These are phyloP conservation scores for Diospyros lotus DNA, from an alignment of 148 eudicot species.

Conservation along the genomic window DNA sequence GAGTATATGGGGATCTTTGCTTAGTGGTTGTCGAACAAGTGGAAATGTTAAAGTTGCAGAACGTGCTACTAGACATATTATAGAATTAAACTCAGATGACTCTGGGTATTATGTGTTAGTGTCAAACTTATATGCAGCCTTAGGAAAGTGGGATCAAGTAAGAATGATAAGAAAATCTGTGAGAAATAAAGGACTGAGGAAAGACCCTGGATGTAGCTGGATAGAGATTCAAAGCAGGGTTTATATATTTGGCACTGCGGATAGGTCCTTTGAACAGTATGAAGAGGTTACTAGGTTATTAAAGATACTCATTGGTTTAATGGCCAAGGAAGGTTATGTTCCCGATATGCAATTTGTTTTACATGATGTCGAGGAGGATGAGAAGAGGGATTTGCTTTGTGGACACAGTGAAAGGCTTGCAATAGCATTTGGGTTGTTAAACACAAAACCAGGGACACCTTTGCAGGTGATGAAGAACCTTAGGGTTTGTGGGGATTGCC, in stretches of 20 bases:
- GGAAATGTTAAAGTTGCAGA: constrained; percentile 34
- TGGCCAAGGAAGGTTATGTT: constrained; percentile 32
- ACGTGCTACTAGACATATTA: constrained; percentile 30
- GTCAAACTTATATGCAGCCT: constrained; percentile 42
- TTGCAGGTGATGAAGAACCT: constrained; percentile 32
- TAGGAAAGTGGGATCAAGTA: constrained; percentile 45
- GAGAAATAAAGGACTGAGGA: constrained; percentile 33
- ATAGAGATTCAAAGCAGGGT: constrained; percentile 28
- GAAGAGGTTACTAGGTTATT: constrained; percentile 30
- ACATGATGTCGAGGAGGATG: constrained; percentile 37
- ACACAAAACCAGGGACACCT: constrained; percentile 22
- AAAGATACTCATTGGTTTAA: constrained; percentile 14
- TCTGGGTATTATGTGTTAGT: constrained; percentile 43
- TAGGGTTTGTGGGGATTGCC: constrained; percentile 35
- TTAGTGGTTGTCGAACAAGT: constrained; percentile 42
- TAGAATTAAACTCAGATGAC: constrained; percentile 25
- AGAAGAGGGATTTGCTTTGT: constrained; percentile 30
- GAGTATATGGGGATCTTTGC: constrained; percentile 48
- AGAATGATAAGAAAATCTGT: constrained; percentile 31
- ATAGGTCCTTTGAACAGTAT: constrained; percentile 24
- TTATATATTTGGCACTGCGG: constrained; percentile 29
- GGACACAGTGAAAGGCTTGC: constrained; percentile 39
- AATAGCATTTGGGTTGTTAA: constrained; percentile 34
- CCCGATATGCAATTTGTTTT: constrained; percentile 24
- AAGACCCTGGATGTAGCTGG: constrained; percentile 49